Conservation (phyloP, 2,329 filamentous ascomycete species). For the Chaetomiaceae sp. region DNA sequence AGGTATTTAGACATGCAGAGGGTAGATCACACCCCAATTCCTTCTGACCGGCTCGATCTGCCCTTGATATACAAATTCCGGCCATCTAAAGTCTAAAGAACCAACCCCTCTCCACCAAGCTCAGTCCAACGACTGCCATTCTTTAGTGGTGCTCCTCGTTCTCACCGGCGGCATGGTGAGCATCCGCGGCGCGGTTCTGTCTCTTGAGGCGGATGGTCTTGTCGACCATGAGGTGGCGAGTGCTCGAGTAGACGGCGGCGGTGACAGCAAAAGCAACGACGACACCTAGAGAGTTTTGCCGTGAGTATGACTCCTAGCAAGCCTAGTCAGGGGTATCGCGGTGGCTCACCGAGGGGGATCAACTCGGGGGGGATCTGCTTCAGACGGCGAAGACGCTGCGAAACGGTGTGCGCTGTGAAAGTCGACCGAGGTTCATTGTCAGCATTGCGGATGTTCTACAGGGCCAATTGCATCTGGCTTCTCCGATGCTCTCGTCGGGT, state of each 20-base stretch:
- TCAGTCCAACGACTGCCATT: conserved; percentile 10
- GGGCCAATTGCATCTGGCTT: conserved; percentile 4
- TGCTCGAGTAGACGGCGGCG: conserved; percentile 77
- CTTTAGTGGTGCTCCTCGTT: conserved; percentile 18
- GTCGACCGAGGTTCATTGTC: conserved; percentile 18
- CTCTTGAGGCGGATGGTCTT: conserved; percentile 86
- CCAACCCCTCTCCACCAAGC: conserved; percentile 10
- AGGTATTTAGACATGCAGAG: conserved; percentile 5
- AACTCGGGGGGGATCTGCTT: conserved; percentile 91
- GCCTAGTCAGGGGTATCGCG: neutral
- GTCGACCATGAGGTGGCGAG: conserved; percentile 79
- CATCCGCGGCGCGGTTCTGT: conserved; percentile 51
- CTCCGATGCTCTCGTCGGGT: neutral
- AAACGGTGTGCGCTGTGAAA: conserved; percentile 87
- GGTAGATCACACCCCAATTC: neutral
- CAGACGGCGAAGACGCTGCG: conserved; percentile 85
- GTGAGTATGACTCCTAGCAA: neutral
- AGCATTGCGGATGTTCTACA: conserved; percentile 19
- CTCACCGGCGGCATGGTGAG: conserved; percentile 31
- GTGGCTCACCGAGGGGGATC: conserved; percentile 79
- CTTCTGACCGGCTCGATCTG: conserved; percentile 5
- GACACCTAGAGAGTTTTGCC: conserved; percentile 52
- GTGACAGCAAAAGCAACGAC: conserved; percentile 81
- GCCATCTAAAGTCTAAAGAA: conserved; percentile 17
- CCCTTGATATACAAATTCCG: conserved; percentile 23